Conservation (phyloP, 495 filamentous ascomycete genomes). For the Penicillium psychrofluorescens region DNA sequence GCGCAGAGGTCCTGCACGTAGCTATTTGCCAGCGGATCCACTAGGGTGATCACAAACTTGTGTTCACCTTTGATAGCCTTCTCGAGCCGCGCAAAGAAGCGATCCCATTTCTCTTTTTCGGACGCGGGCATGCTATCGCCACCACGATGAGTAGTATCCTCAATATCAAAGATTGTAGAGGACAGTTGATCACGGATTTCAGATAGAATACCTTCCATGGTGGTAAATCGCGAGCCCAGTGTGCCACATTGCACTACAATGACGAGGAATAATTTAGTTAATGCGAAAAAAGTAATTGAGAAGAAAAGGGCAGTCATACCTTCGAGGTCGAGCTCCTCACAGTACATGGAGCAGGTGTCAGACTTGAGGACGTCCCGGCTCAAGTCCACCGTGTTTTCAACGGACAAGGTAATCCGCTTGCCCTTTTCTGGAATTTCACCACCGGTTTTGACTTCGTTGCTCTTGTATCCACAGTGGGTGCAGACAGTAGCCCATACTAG, state of each 20-base stretch:
- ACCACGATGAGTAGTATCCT: constrained; percentile 41
- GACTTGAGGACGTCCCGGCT: too few species aligned
- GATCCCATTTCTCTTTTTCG: constrained; percentile 59
- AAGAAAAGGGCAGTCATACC: too few species aligned
- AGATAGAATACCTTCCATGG: constrained; percentile 84
- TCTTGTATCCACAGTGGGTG: too few species aligned
- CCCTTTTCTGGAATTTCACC: too few species aligned
- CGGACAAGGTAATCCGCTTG: too few species aligned
- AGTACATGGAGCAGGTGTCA: too few species aligned
- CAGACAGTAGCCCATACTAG: too few species aligned
- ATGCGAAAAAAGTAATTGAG: constrained; percentile 32
- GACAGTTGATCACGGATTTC: constrained; percentile 83
- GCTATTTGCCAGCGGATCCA: constrained; percentile 78
- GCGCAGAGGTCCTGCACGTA: constrained; percentile 79
- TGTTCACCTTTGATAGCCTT: constrained; percentile 68
- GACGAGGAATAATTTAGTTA: too few species aligned
- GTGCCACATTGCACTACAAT: constrained; percentile 70
- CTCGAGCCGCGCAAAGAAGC: constrained; percentile 69
- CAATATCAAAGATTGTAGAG: constrained; percentile 74
- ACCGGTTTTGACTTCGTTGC: too few species aligned
- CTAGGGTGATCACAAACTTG: constrained; percentile 72
- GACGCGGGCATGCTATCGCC: constrained; percentile 62
- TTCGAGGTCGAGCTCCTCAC: too few species aligned
- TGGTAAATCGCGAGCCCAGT: constrained; percentile 90
- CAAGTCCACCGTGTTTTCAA: too few species aligned